These are phyloP conservation scores for Magnolia sinica DNA, from an alignment of 164 flowering plant genomes.

Conservation along the genomic window DNA sequence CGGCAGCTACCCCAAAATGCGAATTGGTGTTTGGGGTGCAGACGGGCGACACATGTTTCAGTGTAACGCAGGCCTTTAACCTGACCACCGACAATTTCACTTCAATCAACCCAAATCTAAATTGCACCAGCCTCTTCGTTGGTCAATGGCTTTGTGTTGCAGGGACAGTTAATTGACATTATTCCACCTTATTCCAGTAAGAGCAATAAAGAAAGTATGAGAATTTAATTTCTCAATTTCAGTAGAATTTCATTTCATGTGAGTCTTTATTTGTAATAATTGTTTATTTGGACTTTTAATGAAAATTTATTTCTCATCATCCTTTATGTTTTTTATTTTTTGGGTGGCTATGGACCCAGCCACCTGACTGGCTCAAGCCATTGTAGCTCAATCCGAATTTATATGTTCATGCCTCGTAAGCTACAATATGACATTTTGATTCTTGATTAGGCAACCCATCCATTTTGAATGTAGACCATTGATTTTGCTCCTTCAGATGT, in stretches of 20 bases:
- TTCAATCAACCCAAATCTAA: conserved; percentile 21
- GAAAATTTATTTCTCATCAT: neutral
- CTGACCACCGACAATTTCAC: conserved; percentile 7
- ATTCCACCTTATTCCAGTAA: neutral
- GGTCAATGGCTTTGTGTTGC: conserved; percentile 27
- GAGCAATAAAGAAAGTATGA: neutral
- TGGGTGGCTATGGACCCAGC: too few relatives aligned
- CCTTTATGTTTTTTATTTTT: neutral
- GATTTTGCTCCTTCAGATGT: too few relatives aligned
- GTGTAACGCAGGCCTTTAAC: conserved; percentile 17
- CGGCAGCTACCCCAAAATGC: conserved; percentile 2
- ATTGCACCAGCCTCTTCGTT: conserved; percentile 18
- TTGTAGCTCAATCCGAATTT: too few relatives aligned
- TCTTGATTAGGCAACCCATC: too few relatives aligned
- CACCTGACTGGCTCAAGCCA: too few relatives aligned
- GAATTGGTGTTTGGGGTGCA: conserved; percentile 4
- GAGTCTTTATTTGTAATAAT: neutral
- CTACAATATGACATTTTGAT: too few relatives aligned
- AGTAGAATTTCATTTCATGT: neutral
- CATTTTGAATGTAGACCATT: too few relatives aligned
- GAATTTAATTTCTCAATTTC: neutral
- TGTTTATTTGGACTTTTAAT: neutral
- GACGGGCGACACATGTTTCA: conserved; percentile 21
- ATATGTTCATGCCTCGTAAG: too few relatives aligned
- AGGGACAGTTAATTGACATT: conserved; percentile 7